Evolutionary conservation across 495 filamentous ascomycete genomes (phyloP).

Genomic region (Penicillium tannophilum): DNA sequence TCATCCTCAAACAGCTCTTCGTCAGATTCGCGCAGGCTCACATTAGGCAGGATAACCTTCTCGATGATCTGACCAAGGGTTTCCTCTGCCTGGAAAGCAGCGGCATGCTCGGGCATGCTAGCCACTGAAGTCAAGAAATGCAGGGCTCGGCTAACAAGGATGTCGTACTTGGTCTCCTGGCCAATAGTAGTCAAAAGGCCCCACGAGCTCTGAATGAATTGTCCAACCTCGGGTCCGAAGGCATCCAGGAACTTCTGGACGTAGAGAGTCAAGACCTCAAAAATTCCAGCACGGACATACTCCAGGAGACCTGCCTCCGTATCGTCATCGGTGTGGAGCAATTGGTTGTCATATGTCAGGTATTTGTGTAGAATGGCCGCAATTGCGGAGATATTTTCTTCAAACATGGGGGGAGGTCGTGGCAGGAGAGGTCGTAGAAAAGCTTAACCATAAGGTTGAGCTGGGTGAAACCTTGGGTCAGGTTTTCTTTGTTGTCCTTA

Average conservation of each 20-base stretch:
- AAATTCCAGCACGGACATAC: constrained; percentile 86
- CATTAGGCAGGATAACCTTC: constrained; percentile 92
- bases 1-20: constrained; percentile 97
- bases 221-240: constrained; percentile 73
- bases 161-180: constrained; percentile 88
- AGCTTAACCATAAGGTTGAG: constrained; percentile 86
- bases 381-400: constrained; percentile 77
- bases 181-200: constrained; percentile 83
- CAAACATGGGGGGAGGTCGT: constrained; percentile 95
- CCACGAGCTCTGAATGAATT: constrained; percentile 90
- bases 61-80: constrained; percentile 83
- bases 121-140: constrained; percentile 92
- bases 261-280: constrained; percentile 82
- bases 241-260: constrained; percentile 93
- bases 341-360: constrained; percentile 80
- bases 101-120: constrained; percentile 71
- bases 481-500: constrained; percentile 66
- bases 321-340: constrained; percentile 82
- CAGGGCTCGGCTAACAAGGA: constrained; percentile 89
- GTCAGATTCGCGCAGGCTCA: constrained; percentile 86
- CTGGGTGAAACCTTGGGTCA: constrained; percentile 76
- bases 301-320: constrained; percentile 83
- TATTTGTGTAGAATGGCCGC: constrained; percentile 87
- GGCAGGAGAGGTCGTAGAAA: constrained; percentile 92
- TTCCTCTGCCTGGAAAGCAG: constrained; percentile 77